Evolutionary conservation across 306 rosid genomes (phyloP).

Genomic region (Quercus aquifolioides): DNA sequence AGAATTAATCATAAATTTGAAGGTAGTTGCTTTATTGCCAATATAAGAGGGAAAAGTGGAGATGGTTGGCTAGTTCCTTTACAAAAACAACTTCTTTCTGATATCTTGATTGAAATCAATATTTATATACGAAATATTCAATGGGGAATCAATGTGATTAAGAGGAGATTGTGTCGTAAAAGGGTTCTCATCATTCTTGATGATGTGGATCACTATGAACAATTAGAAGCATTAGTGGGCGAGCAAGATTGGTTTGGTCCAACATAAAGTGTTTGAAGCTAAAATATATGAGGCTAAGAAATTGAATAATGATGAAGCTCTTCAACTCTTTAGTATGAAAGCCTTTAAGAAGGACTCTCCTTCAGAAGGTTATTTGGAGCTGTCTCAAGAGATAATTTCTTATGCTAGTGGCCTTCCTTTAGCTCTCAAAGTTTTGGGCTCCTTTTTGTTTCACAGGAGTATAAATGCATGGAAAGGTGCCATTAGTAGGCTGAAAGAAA

Average conservation of each 20-base stretch:
- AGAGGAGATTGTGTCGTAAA: background rate
- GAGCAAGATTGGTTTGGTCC: background rate
- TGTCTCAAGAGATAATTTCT: background rate
- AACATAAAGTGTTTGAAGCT: background rate
- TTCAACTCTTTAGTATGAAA: background rate
- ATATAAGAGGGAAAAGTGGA: background rate
- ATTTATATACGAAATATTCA: background rate
- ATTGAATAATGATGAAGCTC: background rate
- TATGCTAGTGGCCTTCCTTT: background rate
- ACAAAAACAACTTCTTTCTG: background rate
- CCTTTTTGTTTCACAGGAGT: background rate
- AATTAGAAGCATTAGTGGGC: background rate
- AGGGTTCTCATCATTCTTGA: constrained; percentile 4
- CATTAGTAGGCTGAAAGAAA: background rate
- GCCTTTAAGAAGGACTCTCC: background rate
- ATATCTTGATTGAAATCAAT: background rate
- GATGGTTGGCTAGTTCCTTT: background rate
- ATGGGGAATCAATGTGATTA: background rate
- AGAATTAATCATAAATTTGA: background rate
- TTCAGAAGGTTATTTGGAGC: background rate
- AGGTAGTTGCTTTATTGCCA: background rate
- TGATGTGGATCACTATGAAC: background rate
- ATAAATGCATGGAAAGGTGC: background rate
- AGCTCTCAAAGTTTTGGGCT: background rate
- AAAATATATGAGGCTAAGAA: background rate